These are phyloP conservation scores for Ramaria sp. DNA, from an alignment of 768 basidiomycete species.

Conservation along the genomic window DNA sequence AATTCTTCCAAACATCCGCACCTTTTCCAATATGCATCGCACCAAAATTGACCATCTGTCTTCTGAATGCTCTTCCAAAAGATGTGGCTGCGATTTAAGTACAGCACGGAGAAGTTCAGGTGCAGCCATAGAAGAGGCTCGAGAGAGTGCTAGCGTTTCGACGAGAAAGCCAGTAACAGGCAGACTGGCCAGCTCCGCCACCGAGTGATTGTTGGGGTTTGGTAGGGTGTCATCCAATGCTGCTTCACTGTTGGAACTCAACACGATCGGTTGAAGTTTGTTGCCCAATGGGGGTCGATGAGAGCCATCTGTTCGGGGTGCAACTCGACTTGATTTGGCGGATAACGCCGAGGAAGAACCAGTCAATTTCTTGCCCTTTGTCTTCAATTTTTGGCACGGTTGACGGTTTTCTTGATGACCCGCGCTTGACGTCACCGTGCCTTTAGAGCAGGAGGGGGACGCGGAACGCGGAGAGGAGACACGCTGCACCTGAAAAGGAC, in stretches of 20 bases:
- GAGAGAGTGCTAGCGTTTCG: constrained; percentile 50
- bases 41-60: constrained; percentile 42
- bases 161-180: constrained; percentile 8
- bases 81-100: constrained; percentile 41
- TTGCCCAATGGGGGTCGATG: neutral
- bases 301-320: neutral
- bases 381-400: neutral
- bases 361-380: neutral
- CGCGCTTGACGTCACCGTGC: neutral
- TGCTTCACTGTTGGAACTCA: neutral
- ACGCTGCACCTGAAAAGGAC: neutral
- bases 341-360: neutral
- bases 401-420: neutral
- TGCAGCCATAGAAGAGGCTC: constrained; percentile 54
- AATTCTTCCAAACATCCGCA: constrained; percentile 64
- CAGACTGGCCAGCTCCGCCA: neutral
- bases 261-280: neutral
- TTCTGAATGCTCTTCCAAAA: constrained; percentile 28
- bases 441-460: neutral
- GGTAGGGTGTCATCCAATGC: neutral
- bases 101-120: constrained; percentile 42
- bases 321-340: neutral
- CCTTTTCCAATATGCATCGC: constrained; percentile 37
- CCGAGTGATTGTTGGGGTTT: neutral
- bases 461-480: neutral